Evolutionary conservation across 2,329 filamentous ascomycete genomes (phyloP), one percentile per base, ranked within the genome.

Genomic region (Epichloe uncinata): DNA sequence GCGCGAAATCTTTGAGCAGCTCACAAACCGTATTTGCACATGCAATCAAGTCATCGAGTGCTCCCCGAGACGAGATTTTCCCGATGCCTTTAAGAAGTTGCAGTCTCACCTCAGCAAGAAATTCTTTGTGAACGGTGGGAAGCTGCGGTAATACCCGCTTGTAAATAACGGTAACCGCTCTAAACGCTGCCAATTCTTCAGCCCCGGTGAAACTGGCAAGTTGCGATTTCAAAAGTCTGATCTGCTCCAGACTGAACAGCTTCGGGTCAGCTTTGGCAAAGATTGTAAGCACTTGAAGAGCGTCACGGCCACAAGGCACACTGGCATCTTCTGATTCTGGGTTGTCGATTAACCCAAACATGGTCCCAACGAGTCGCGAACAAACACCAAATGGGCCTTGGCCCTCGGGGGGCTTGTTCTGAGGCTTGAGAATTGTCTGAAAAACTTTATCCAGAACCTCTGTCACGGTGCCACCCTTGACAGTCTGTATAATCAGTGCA

Each of bases 11-110:
- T 47, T 85, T 77, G 5, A 95, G 71, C 38, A 94, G 74, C 5
- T 79, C 78, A 59, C 87, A 87, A 49, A 97, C 88, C 35, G 89
- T 94, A 80, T 87, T 91, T 8, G 95, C 72, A 66, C 93, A 98
- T 9, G 87, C 84, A 57, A 93, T 84, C n/a, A 95, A 79, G 60
- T 96, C 91, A 57, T 93, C 83, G 16, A 97, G 69, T 41, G 93
- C 82, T 12, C 78, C 71, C 53, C 84, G 81, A 12, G 62, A 62
- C 22, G 74, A 69, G 63, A 95, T 75, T 58, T 85, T 89, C 12
- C 79, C 73, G 2, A 95, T 75, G 16, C 81, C 82, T 48, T 78
- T 79, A 57, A 95, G 74, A 13, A 98, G 75, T 48, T 84, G 79
- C 44, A 75, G 76, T 55, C 89, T 85, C 15, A 97, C 79, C 42